Conservation (phyloP, 2,329 filamentous ascomycete species). For the Colletotrichum aenigma region DNA sequence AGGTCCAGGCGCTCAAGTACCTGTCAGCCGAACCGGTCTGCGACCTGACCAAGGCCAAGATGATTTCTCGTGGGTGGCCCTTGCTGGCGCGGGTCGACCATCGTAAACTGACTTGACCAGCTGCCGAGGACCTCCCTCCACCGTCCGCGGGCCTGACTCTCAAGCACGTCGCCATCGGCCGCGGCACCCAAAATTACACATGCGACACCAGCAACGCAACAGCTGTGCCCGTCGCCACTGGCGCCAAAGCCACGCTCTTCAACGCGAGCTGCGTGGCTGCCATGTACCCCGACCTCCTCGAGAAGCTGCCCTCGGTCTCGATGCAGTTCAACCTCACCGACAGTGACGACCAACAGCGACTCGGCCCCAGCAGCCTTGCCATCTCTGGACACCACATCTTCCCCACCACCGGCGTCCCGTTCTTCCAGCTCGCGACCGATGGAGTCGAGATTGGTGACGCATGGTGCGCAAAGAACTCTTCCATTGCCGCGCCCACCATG, state of each 20-base stretch:
- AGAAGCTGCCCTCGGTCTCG: conserved; percentile 68
- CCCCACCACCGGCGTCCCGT: conserved; percentile 69
- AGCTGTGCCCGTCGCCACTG: conserved; percentile 66
- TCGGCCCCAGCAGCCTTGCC: conserved; percentile 63
- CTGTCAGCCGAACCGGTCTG: conserved; percentile 50
- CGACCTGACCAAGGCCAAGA: conserved; percentile 55
- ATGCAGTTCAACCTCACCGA: conserved; percentile 66
- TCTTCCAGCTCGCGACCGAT: conserved; percentile 76
- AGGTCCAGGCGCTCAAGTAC: conserved; percentile 52
- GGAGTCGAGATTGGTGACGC: conserved; percentile 61
- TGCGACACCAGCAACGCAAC: conserved; percentile 68
- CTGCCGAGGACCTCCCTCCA: conserved; percentile 63
- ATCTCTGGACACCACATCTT: conserved; percentile 86
- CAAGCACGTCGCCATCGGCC: conserved; percentile 82
- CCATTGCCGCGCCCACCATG: conserved; percentile 64
- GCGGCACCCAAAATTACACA: conserved; percentile 94
- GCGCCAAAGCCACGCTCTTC: conserved; percentile 85
- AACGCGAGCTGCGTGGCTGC: conserved; percentile 83
- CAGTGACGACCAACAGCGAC: conserved; percentile 24
- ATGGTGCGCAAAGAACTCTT: conserved; percentile 65
- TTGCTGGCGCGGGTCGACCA: not conserved
- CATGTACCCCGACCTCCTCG: conserved; percentile 69
- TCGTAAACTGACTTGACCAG: conserved; percentile 38
- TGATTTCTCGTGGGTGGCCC: conserved; percentile 50
- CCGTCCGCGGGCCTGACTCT: conserved; percentile 66